Evolutionary conservation across 257 asterid genomes (phyloP).

Genomic region (Petrea volubilis): DNA sequence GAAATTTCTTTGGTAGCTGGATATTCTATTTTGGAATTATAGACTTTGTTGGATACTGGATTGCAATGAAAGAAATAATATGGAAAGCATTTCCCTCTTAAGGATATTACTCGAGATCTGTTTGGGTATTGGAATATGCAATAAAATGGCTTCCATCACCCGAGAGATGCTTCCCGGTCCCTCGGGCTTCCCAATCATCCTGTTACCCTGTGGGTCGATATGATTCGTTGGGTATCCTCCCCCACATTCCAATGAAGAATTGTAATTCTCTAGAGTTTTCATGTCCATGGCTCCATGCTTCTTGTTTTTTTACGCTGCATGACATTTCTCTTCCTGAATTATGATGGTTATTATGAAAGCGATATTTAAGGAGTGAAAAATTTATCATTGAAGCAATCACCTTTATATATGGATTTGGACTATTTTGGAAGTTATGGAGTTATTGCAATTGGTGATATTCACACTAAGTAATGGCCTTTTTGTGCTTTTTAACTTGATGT

Average conservation of each 20-base stretch:
- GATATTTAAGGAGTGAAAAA: conserved; percentile 9
- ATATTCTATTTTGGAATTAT: background rate
- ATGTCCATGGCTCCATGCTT: background rate
- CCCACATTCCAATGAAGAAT: background rate
- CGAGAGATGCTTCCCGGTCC: background rate
- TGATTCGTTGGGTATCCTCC: background rate
- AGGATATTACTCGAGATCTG: background rate
- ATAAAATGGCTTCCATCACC: background rate
- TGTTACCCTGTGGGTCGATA: background rate
- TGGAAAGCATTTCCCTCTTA: background rate
- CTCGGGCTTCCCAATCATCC: background rate
- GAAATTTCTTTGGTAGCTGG: background rate
- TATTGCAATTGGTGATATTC: conserved; percentile 1
- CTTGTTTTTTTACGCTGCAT: background rate
- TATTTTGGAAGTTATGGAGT: background rate
- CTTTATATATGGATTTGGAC: conserved; percentile 7
- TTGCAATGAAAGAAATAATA: background rate
- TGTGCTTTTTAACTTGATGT: background rate
- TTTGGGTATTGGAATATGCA: background rate
- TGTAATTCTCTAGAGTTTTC: background rate
- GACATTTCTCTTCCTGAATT: background rate
- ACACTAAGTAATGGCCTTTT: background rate
- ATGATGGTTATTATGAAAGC: background rate
- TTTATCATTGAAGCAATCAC: background rate
- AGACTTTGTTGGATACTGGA: background rate